Evolutionary conservation across 1,284 basidiomycete genomes (phyloP).

Genomic region (Austroboletus novae-zelandiae): DNA sequence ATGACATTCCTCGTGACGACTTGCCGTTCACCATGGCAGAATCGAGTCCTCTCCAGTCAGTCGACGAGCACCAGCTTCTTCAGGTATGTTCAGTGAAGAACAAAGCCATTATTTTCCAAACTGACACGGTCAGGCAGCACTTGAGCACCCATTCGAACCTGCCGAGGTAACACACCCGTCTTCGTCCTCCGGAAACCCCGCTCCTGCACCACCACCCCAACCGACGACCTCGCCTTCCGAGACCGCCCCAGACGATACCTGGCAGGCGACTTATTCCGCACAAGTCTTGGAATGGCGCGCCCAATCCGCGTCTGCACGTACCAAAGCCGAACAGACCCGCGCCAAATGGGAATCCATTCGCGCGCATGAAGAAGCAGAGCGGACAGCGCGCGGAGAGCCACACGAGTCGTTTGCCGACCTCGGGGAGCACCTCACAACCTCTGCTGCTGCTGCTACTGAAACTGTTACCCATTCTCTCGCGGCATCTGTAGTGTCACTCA

Average conservation of each 20-base stretch:
- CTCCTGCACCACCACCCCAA: background rate
- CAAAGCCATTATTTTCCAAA: background rate
- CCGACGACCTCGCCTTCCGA: background rate
- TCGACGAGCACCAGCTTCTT: constrained; percentile 27
- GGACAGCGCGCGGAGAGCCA: constrained; percentile 29
- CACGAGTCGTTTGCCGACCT: constrained; percentile 53
- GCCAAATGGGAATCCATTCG: constrained; percentile 63
- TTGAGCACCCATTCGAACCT: constrained; percentile 28
- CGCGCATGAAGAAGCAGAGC: constrained; percentile 21
- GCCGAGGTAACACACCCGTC: constrained; percentile 22
- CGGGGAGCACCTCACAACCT: constrained; percentile 33
- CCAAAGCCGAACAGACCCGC: constrained; percentile 74
- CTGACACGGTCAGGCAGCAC: constrained; percentile 19
- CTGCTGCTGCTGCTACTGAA: constrained; percentile 17
- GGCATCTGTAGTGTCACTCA: constrained; percentile 20
- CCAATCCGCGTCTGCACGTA: constrained; percentile 69
- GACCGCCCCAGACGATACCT: constrained; percentile 31
- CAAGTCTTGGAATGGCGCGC: constrained; percentile 73
- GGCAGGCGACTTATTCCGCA: constrained; percentile 66
- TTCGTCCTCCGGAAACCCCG: background rate
- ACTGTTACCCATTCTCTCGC: constrained; percentile 16
- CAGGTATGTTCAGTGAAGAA: constrained; percentile 12
- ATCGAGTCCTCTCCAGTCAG: constrained; percentile 18
- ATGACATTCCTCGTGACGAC: background rate
- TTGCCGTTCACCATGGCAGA: constrained; percentile 31